Evolutionary conservation across 1,284 basidiomycete genomes (phyloP).

Genomic region (Rhodotorula glutinis): DNA sequence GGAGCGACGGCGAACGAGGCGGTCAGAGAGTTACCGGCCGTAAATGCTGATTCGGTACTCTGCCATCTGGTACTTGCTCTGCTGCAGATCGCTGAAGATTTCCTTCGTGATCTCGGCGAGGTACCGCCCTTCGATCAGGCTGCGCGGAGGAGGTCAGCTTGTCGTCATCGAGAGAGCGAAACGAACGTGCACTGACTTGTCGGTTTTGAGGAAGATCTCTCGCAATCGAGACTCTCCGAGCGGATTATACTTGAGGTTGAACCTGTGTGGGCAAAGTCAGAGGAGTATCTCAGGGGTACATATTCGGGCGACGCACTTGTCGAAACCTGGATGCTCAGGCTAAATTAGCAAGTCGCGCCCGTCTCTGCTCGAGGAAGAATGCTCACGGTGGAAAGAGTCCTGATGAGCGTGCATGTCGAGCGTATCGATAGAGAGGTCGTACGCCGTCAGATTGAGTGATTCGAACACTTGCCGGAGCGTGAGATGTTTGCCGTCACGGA

Average conservation of each 20-base stretch:
- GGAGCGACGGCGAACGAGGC: not conserved
- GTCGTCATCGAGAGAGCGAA: conserved; percentile 19
- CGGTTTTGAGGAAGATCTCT: conserved; percentile 98
- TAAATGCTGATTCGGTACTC: conserved; percentile 98
- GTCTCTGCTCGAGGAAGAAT: conserved; percentile 58
- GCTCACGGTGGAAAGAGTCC: conserved; percentile 97
- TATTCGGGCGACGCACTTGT: conserved; percentile 56
- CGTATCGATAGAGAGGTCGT: conserved; percentile 97
- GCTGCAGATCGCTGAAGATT: conserved; percentile 91
- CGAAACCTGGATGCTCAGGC: conserved; percentile 60
- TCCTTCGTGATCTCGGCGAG: conserved; percentile 94
- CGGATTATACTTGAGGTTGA: conserved; percentile 77
- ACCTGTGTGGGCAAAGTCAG: conserved; percentile 47
- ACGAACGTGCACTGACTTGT: conserved; percentile 58
- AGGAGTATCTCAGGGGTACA: too few relatives aligned
- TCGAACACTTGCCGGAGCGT: conserved; percentile 93
- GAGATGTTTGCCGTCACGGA: conserved; percentile 83
- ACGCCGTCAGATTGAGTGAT: conserved; percentile 89
- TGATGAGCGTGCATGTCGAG: conserved; percentile 99
- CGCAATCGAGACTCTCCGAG: conserved; percentile 91
- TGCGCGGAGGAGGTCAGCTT: not conserved
- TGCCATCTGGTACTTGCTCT: conserved; percentile 88
- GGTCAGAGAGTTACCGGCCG: conserved; percentile 56
- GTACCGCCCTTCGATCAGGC: conserved; percentile 79
- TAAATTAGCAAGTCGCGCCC: conserved; percentile 53